Base-by-base conservation (phyloP, 1,139 yeast species). In the Geotrichum europaeum region DNA sequence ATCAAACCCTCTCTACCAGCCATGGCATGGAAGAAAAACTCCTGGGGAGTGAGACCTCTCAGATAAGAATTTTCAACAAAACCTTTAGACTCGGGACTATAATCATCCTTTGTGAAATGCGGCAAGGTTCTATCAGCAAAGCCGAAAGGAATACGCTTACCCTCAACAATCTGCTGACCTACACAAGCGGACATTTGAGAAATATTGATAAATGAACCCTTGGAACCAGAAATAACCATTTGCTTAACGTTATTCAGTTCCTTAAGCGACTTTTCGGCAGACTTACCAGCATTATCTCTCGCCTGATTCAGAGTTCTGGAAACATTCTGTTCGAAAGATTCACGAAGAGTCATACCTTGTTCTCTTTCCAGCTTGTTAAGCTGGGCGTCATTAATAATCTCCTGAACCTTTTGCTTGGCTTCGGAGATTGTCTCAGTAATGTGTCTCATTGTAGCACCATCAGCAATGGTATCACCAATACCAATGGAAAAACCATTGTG, bases 111-210 rank as follows among this genome's bases (percentile, higher is more conserved):
- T 10, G 98, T 90, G 73, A 95, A 95, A 76, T 95, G 99, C 18
- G 99, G 99, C 71, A 95, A 80, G 1, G 97, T 87, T 78, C 99
- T 87, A 74, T 94, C 98, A 53, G 90, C 84, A 74, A 95, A 95
- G 50, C 99, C 99, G 71, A 88, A 94, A 45, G 97, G 96, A 79
- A 95, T 94, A 83, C 99, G 96, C 76, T 90, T 94, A 83, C 99
- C 99, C 79, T 94, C 99, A 55, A 95, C 99, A 78, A 96, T 94
- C 75, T 95, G 99, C 78, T 95, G 99, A 70, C 99, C 99, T 40
- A 94, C 99, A 87, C 99, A 94, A 7, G 99, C 99, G 56, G 98
- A 91, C 99, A 95, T 95, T 79, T 92, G 99, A 32, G 99, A 96
- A 75, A 95, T 94, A 75, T 95, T 95, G 75, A 95, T 95, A 75